phyloP scores from a whole-genome alignment of 1,284 basidiomycete genomes.

The Paramarasmius palmivorus region DNA sequence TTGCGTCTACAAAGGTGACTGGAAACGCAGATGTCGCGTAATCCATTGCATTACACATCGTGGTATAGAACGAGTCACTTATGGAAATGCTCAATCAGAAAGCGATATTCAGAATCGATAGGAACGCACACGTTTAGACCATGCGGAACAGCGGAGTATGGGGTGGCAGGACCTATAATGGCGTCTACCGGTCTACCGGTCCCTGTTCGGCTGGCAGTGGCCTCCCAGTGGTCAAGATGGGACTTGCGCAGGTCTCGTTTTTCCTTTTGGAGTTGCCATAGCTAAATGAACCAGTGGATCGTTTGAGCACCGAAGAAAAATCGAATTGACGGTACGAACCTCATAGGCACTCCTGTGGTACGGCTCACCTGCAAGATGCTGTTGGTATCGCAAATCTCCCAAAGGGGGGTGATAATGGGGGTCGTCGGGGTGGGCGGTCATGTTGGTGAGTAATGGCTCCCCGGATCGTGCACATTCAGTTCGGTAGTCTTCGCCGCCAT shows the following conservation, averaged over 20 bases:
- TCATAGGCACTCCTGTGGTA: slow-evolving; percentile 34
- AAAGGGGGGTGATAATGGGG: slow-evolving; percentile 22
- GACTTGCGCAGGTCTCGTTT: slow-evolving; percentile 40
- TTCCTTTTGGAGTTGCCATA: slow-evolving; percentile 55
- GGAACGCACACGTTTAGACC: slow-evolving; percentile 38
- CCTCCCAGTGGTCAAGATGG: slow-evolving; percentile 55
- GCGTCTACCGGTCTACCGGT: slow-evolving; percentile 66
- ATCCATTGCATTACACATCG: slow-evolving; percentile 65
- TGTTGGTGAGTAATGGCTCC: slow-evolving; percentile 42
- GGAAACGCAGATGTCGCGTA: slow-evolving; percentile 64
- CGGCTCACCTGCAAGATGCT: slow-evolving; percentile 35
- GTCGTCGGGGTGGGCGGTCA: slow-evolving; percentile 33
- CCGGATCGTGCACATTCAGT: slow-evolving; percentile 38
- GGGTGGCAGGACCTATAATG: slow-evolving; percentile 53
- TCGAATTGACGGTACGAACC: slow-evolving; percentile 20
- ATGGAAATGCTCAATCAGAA: not conserved
- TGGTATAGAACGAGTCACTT: slow-evolving; percentile 53
- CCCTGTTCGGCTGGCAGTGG: slow-evolving; percentile 47
- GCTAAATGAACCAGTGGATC: slow-evolving; percentile 32
- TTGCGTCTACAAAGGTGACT: slow-evolving; percentile 54
- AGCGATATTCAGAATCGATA: not conserved
- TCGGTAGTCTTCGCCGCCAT: slow-evolving; percentile 42
- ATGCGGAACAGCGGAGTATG: slow-evolving; percentile 54
- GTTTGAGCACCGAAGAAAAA: not conserved
- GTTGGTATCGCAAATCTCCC: slow-evolving; percentile 32